Evolutionary conservation across 1,284 basidiomycete genomes (phyloP).

Genomic region (Austroboletus novae-zelandiae): DNA sequence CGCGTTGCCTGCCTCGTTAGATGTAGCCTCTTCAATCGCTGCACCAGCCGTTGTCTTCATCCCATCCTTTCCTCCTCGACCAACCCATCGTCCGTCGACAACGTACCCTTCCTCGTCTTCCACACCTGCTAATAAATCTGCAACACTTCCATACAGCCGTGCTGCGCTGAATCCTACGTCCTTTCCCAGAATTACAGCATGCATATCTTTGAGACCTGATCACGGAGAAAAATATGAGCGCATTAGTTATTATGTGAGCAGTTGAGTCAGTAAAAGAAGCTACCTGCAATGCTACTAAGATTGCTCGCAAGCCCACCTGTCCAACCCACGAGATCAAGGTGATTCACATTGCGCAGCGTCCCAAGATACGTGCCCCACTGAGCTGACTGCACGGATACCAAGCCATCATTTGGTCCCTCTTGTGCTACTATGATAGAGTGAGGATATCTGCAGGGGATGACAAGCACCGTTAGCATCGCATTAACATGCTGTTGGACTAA

Average conservation of each 20-base stretch:
- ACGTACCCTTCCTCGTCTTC: conserved; percentile 50
- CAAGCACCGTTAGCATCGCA: neutral
- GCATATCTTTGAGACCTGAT: conserved; percentile 37
- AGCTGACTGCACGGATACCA: conserved; percentile 81
- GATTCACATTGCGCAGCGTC: conserved; percentile 87
- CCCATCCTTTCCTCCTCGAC: conserved; percentile 13
- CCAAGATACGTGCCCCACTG: conserved; percentile 88
- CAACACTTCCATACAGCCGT: conserved; percentile 84
- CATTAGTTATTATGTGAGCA: neutral
- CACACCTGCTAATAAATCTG: conserved; percentile 67
- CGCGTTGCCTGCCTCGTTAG: neutral
- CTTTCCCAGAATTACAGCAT: conserved; percentile 84
- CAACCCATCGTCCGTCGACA: conserved; percentile 23
- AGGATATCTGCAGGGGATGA: conserved; percentile 52
- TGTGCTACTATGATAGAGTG: conserved; percentile 83
- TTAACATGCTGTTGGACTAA: neutral
- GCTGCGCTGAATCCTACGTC: conserved; percentile 87
- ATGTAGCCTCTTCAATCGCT: conserved; percentile 1
- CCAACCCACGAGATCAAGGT: conserved; percentile 88
- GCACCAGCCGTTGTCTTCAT: conserved; percentile 6
- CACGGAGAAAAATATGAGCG: neutral
- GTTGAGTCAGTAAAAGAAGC: neutral
- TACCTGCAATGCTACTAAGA: conserved; percentile 51
- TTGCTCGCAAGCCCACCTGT: conserved; percentile 65
- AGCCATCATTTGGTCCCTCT: conserved; percentile 91